Evolutionary conservation across 2,329 filamentous ascomycete species (phyloP).

Genomic region (Podosphaera fusca): DNA sequence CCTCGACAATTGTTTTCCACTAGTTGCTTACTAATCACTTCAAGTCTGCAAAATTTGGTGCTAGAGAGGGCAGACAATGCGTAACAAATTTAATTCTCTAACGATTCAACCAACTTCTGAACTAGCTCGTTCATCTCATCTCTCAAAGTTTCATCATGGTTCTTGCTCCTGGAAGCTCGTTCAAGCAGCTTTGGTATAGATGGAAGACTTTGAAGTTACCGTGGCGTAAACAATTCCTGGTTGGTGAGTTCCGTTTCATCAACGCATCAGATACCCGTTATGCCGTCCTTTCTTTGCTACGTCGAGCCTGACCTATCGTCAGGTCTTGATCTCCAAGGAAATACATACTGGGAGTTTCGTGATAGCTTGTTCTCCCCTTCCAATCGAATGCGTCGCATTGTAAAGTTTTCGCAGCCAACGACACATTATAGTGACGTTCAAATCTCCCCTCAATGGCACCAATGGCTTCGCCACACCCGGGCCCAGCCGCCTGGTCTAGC

Average conservation of each 20-base stretch:
- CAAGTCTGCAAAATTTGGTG: too few species aligned
- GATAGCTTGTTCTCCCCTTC: slow-evolving; percentile 19
- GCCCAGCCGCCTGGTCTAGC: slow-evolving; percentile 27
- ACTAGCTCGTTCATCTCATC: neutral
- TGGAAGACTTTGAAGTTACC: slow-evolving; percentile 40
- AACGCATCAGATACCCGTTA: too few species aligned
- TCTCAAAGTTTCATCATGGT: slow-evolving; percentile 7
- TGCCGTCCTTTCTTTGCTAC: too few species aligned
- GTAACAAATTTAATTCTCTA: too few species aligned
- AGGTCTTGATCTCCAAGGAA: slow-evolving; percentile 42
- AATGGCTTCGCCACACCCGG: slow-evolving; percentile 42
- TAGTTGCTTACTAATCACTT: too few species aligned
- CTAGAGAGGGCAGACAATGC: too few species aligned
- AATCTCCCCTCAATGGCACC: slow-evolving; percentile 41
- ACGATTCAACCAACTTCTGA: too few species aligned
- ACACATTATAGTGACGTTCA: slow-evolving; percentile 30
- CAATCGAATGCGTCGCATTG: slow-evolving; percentile 35
- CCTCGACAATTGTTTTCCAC: too few species aligned
- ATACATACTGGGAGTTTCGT: slow-evolving; percentile 47
- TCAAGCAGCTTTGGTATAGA: slow-evolving; percentile 25
- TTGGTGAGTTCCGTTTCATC: slow-evolving; percentile 22
- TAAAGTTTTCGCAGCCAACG: slow-evolving; percentile 27
- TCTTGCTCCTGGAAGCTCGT: slow-evolving; percentile 6
- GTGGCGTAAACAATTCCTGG: slow-evolving; percentile 39
- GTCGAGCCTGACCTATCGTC: neutral